Conservation (phyloP, 805 yeast genomes). For the Aciculoconidium aculeatum region DNA sequence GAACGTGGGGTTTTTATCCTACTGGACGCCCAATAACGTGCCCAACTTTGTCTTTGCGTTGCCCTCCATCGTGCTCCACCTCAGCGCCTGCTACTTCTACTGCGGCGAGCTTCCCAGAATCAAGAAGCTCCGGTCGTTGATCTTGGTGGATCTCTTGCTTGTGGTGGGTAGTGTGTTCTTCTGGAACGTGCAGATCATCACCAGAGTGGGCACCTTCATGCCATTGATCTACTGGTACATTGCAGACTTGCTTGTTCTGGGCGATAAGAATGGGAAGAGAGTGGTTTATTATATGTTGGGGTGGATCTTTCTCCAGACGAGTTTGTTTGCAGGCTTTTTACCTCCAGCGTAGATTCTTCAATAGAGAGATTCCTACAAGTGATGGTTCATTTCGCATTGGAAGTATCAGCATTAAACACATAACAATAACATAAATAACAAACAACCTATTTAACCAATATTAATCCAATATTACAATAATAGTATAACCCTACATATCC, state of each 20-base stretch:
- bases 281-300: conserved; percentile 42
- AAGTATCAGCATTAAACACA: not conserved
- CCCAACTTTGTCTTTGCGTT: conserved; percentile 77
- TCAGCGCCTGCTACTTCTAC: conserved; percentile 35
- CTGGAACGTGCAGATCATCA: conserved; percentile 85
- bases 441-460: too few species aligned
- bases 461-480: too few species aligned
- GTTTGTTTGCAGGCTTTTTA: conserved; percentile 71
- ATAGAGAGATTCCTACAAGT: not conserved
- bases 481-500: too few species aligned
- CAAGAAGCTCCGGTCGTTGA: conserved; percentile 30
- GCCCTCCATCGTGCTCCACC: conserved; percentile 55
- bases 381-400: not conserved
- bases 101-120: conserved; percentile 24
- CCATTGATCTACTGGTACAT: conserved; percentile 75
- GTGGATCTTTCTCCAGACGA: conserved; percentile 68
- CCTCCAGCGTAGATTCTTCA: conserved; percentile 96
- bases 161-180: conserved; percentile 47
- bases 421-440: not conserved
- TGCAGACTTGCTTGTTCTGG: conserved; percentile 28
- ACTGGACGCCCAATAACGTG: conserved; percentile 77
- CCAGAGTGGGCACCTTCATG: conserved; percentile 68
- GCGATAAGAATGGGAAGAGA: conserved; percentile 12
- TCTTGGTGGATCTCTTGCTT: conserved; percentile 38
- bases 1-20: conserved; percentile 74